Evolutionary conservation across 306 rosid species (phyloP), one percentile per base, ranked within the genome.

Genomic region (Citrullus colocynthis): DNA sequence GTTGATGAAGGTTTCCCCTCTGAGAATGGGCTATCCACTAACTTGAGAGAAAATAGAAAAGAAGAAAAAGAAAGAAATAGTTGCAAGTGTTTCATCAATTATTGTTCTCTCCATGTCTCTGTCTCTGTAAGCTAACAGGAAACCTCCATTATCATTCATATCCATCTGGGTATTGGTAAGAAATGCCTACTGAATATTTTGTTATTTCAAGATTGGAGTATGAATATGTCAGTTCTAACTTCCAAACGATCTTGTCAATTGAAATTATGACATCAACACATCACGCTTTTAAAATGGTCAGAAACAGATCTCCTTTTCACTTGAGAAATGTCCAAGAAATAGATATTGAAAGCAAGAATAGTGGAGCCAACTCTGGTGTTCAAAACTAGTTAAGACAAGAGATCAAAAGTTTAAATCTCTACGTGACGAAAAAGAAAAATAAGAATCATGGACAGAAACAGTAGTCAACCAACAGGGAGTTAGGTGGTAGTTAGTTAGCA

Each of bases 1-100:
- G 78, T 52, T 74, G 48, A 73, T 73, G 62, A 74, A 52, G 62
- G 63, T 54, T 74, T 54, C 49, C 78, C 60, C 44, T 74, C 63
- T 74, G 34, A 52, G 24, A 74, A 52, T 74, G 63, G 9, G 75
- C 75, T 70, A 8, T 45, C 63, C 54, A 17, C 78, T 74, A 51
- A 73, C 77, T 30, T 65, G 24, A 36, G 49, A 37, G 21, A 6
- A 66, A 17, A 34, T 11, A 64, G 32, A 28, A 21, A 4, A 24
- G 28, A 58, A 58, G 11, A 5, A 60, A 60, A 60, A 60, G 10
- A 62, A 6, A 14, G 17, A 62, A 4, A 14, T 62, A 7, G 7
- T 64, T 64, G 48, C 45, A 1, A 34, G 48, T 24, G 37, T 44
- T 70, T 45, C 56, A 70, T 44, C 75, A 70, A 44, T 45, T 45